Evolutionary conservation across 345 rosid species (phyloP).

Genomic region (Punica granatum): DNA sequence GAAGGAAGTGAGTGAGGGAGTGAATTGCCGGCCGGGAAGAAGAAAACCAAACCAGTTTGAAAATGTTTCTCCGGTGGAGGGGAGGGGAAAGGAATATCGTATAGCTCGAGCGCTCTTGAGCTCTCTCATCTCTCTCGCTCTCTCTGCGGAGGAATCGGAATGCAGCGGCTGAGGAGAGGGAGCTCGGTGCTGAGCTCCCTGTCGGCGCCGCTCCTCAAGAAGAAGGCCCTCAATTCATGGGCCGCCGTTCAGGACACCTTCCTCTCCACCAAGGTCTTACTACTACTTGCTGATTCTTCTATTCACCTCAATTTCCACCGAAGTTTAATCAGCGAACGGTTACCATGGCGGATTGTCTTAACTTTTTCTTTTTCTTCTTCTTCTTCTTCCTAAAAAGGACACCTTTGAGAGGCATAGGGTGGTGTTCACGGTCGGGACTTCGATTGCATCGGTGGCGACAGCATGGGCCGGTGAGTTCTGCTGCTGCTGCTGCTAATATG

Average conservation of each 20-base stretch:
- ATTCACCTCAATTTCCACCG: not conserved
- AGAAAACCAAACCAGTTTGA: no score
- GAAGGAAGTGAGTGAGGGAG: no score
- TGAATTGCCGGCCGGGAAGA: no score
- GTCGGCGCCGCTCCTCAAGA: slow-evolving; percentile 48
- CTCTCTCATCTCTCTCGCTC: no score
- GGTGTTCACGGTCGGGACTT: slow-evolving; percentile 85
- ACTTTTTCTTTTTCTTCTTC: slow-evolving; percentile 2
- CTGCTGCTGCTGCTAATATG: not conserved
- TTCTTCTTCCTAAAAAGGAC: slow-evolving; percentile 37
- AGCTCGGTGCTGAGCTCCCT: slow-evolving; percentile 34
- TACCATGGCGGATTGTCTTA: not conserved
- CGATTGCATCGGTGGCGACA: slow-evolving; percentile 83
- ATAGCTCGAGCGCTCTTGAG: no score
- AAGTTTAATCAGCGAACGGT: not conserved
- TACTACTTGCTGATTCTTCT: not conserved
- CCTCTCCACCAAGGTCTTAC: slow-evolving; percentile 63
- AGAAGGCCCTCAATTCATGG: slow-evolving; percentile 62
- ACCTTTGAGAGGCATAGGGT: slow-evolving; percentile 81
- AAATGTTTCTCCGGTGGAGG: no score
- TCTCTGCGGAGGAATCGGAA: slow-evolving; percentile 9
- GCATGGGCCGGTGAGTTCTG: slow-evolving; percentile 74
- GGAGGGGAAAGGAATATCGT: no score
- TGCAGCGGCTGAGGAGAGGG: slow-evolving; percentile 69
- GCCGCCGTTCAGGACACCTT: slow-evolving; percentile 73